Conservation (phyloP, 192 early-diverging fungal genomes). For the Rhizophagus clarus region DNA sequence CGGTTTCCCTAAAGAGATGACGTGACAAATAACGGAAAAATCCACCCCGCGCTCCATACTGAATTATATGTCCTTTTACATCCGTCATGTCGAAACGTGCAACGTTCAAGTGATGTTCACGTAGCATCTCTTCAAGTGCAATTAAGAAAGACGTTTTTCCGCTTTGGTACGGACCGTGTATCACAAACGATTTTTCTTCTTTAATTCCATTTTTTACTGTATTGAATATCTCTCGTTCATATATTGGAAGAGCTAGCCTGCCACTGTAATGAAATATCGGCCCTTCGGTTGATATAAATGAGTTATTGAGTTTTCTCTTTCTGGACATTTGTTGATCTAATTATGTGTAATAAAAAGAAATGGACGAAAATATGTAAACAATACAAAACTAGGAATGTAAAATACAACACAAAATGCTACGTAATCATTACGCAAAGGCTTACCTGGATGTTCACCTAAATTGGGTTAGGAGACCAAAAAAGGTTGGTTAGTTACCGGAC, state of each 20-base stretch:
- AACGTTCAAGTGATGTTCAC: background rate
- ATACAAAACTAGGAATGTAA: no score
- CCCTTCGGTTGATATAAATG: background rate
- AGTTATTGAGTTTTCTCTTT: background rate
- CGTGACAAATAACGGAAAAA: conserved; percentile 5
- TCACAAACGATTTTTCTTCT: background rate
- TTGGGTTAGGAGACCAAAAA: no score
- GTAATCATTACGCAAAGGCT: no score
- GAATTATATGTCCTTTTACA: background rate
- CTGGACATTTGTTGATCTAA: background rate
- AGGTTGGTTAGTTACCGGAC: no score
- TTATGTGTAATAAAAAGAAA: background rate
- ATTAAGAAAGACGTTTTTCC: conserved; percentile 2
- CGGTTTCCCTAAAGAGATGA: background rate
- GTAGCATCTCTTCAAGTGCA: background rate
- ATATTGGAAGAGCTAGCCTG: background rate
- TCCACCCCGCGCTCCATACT: background rate
- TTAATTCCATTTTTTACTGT: background rate
- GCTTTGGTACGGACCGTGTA: background rate
- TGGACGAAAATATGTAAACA: no score
- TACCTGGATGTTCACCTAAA: no score
- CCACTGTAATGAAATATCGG: background rate
- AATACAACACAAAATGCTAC: no score
- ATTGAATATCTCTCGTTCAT: conserved; percentile 8
- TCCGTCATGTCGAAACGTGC: background rate